Conservation (phyloP, 176 grass and related monocot genomes). For the Secale cereale region DNA sequence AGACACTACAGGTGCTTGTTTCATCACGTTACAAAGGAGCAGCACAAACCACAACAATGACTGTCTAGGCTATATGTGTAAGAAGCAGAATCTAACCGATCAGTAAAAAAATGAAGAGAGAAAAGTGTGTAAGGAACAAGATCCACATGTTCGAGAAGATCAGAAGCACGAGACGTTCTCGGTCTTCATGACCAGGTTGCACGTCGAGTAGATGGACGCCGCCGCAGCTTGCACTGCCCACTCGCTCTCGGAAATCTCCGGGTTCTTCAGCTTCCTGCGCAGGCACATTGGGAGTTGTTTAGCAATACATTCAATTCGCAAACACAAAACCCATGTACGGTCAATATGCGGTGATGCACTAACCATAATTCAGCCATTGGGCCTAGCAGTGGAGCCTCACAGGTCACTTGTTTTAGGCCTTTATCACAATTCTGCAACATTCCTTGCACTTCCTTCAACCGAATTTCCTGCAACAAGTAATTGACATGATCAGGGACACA, state of each 20-base stretch:
- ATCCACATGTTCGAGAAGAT: slow-evolving; percentile 6
- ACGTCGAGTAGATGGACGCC: slow-evolving; percentile 91
- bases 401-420: slow-evolving; percentile 59
- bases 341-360: slow-evolving; percentile 10
- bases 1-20: slow-evolving; percentile 1
- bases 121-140: slow-evolving; percentile 10
- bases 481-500: not conserved
- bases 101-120: slow-evolving; percentile 6
- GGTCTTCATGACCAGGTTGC: slow-evolving; percentile 69
- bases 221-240: slow-evolving; percentile 87
- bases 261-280: slow-evolving; percentile 66
- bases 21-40: slow-evolving; percentile 36
- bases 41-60: slow-evolving; percentile 23
- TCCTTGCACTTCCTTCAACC: slow-evolving; percentile 93
- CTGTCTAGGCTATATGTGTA: slow-evolving; percentile 17
- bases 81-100: slow-evolving; percentile 14
- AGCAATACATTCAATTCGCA: not conserved
- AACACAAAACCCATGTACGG: not conserved
- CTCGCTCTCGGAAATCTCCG: slow-evolving; percentile 61
- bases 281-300: not conserved
- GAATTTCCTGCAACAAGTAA: slow-evolving; percentile 58
- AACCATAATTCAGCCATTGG: slow-evolving; percentile 50
- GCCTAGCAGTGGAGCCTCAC: slow-evolving; percentile 42
- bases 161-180: slow-evolving; percentile 71
- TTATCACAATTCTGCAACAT: slow-evolving; percentile 82